Conservation (phyloP, 192 early-diverging fungal genomes). For the Coemansia pectinata region DNA sequence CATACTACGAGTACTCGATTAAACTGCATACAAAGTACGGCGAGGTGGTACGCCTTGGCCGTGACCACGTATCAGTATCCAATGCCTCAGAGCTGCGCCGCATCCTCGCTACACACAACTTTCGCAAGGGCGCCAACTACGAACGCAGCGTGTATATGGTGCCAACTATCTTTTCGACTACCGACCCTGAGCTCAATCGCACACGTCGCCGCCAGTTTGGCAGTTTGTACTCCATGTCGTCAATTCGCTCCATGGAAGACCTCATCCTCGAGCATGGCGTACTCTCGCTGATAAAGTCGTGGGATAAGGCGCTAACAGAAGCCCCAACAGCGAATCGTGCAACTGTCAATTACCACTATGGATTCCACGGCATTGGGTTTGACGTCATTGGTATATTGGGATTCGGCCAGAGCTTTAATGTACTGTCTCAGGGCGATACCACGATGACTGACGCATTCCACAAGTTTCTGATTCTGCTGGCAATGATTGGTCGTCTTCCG, state of each 20-base stretch:
- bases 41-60: conserved; percentile 40
- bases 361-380: conserved; percentile 32
- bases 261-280: conserved; percentile 26
- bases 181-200: conserved; percentile 37
- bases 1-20: conserved; percentile 25
- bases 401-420: conserved; percentile 30
- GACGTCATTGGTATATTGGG: conserved; percentile 46
- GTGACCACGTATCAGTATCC: conserved; percentile 34
- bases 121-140: conserved; percentile 34
- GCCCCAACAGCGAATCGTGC: not conserved
- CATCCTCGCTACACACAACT: conserved; percentile 40
- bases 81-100: conserved; percentile 17
- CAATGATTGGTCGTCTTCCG: conserved; percentile 2
- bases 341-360: conserved; percentile 40
- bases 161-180: conserved; percentile 33
- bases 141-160: conserved; percentile 14
- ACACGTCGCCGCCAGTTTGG: conserved; percentile 35
- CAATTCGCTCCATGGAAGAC: conserved; percentile 20
- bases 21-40: conserved; percentile 36
- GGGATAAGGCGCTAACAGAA: conserved; percentile 19
- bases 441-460: conserved; percentile 22
- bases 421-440: conserved; percentile 12
- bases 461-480: conserved; percentile 7
- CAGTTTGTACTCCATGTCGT: conserved; percentile 20
- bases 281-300: conserved; percentile 21